Percentiles rank a stretch among this genome's conserved stretches.
These are phyloP conservation scores for Lentithecium fluviatile DNA, from an alignment of 495 filamentous ascomycete genomes.

Conservation along the genomic window DNA sequence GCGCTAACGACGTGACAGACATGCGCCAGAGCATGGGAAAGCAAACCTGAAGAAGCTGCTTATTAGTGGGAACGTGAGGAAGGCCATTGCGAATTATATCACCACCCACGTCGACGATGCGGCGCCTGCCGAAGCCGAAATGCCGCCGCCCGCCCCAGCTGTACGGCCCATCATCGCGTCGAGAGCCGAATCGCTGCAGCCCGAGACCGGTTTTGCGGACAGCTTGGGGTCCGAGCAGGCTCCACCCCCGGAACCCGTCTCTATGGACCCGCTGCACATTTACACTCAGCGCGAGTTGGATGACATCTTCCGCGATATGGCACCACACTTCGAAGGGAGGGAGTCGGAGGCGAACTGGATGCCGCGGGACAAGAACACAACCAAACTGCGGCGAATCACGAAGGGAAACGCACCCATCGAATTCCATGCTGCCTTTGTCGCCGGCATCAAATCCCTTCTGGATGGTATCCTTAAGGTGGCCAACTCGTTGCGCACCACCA, in stretches of 20 bases:
- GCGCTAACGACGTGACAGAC: conserved; percentile 47
- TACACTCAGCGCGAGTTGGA: conserved; percentile 80
- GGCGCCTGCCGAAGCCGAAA: conserved; percentile 50
- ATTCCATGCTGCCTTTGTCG: conserved; percentile 65
- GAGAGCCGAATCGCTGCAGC: conserved; percentile 25
- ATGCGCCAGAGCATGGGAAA: conserved; percentile 78
- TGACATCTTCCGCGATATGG: conserved; percentile 78
- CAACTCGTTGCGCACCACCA: conserved; percentile 82
- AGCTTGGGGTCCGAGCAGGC: conserved; percentile 40
- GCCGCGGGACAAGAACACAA: conserved; percentile 73
- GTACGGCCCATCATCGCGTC: conserved; percentile 31
- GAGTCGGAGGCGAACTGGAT: conserved; percentile 92
- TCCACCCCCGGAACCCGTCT: conserved; percentile 55
- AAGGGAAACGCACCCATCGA: conserved; percentile 82
- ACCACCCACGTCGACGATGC: conserved; percentile 66
- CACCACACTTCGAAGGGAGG: conserved; percentile 76
- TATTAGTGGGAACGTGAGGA: conserved; percentile 72
- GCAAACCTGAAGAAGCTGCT: conserved; percentile 83
- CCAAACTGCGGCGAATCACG: conserved; percentile 71
- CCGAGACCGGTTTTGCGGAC: conserved; percentile 37
- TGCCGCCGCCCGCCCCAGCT: conserved; percentile 42
- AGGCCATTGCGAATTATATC: conserved; percentile 78
- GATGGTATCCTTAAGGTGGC: conserved; percentile 90
- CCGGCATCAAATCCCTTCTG: conserved; percentile 67
- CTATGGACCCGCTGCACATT: conserved; percentile 76